Evolutionary conservation across 1,284 basidiomycete genomes (phyloP), one percentile per base, ranked within the genome.

Genomic region (Agaricales sp.): DNA sequence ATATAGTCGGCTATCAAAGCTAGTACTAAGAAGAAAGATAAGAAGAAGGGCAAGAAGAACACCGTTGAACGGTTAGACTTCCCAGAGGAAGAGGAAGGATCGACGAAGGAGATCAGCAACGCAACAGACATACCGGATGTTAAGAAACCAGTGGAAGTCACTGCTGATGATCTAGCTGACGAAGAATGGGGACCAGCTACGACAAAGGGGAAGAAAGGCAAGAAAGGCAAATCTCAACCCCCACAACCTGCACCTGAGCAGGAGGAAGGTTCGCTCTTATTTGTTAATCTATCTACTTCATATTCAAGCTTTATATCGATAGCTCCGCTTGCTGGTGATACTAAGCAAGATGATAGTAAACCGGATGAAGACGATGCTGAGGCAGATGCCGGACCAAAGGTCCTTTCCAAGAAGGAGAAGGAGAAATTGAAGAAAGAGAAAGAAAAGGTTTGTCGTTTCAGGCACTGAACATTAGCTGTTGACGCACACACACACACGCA

Each of bases 361-460:
- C 13, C 19, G 19, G 41, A 22, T 4, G 65, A 61, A 45, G 63
- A 52, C 43, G 69, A 66, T 23, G 70, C 68, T 11, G 68, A 67
- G 22, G 74, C 70, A 12, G 75, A 70, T 30, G 73, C 74, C 48
- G 72, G 68, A 8, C 59, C 70, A 12, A 82, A 83, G 63, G 61
- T 94, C 35, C 66, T 93, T 21, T 81, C 82, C 12, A 95, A 94
- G 70, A 92, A 93, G 65, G 89, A 93, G 71, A 95, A 95, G 69
- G 90, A 95, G 63, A 86, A 83, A 61, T 69, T 93, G 52, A 95
- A 95, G 78, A 95, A 95, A 67, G 92, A 95, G 67, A 79, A 80
- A 51, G 92, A 95, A 70, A 94, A 94, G 82, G 90, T 83, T 30
- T 47, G 14, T 50, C 26, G 26, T 48, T 4, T 46, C 41, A 25